These are phyloP conservation scores for Allomyces arbusculus DNA, from an alignment of 192 early-diverging fungal species.

Conservation along the genomic window DNA sequence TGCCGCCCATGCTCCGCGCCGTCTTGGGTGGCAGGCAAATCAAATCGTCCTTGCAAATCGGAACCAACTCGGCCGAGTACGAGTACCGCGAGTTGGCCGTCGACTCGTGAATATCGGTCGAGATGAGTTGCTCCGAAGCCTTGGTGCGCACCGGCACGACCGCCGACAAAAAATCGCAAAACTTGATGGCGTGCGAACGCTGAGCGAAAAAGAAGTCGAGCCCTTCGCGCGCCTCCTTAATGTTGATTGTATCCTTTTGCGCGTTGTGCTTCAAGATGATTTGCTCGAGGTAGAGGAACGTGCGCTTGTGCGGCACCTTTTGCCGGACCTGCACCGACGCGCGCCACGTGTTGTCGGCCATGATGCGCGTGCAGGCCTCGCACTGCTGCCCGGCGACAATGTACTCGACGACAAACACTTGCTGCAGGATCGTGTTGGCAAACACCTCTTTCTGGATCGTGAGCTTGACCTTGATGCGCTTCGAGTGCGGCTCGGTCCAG, in stretches of 20 bases:
- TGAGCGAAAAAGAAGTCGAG: conserved; percentile 90
- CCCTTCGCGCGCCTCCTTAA: conserved; percentile 88
- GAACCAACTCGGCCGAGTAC: conserved; percentile 86
- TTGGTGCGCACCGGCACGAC: conserved; percentile 76
- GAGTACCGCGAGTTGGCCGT: conserved; percentile 92
- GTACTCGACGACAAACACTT: conserved; percentile 89
- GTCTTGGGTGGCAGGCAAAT: conserved; percentile 67
- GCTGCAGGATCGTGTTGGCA: conserved; percentile 82
- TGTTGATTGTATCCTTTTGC: conserved; percentile 93
- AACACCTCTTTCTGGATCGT: conserved; percentile 98
- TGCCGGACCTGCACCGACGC: conserved; percentile 94
- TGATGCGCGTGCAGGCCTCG: conserved; percentile 80
- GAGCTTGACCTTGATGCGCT: conserved; percentile 88
- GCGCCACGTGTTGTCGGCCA: conserved; percentile 96
- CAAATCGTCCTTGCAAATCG: conserved; percentile 92
- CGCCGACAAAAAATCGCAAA: conserved; percentile 79
- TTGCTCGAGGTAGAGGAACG: conserved; percentile 95
- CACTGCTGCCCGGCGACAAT: conserved; percentile 83
- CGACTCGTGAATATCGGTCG: conserved; percentile 75
- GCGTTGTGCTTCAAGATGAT: conserved; percentile 95
- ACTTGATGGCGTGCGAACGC: conserved; percentile 77
- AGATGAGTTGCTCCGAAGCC: conserved; percentile 85
- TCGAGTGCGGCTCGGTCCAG: conserved; percentile 89
- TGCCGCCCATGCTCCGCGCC: conserved; percentile 64
- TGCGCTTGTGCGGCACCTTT: conserved; percentile 93